Evolutionary conservation across 2,329 filamentous ascomycete species (phyloP), one percentile per base, ranked within the genome.

Genomic region (Colletotrichum lini): DNA sequence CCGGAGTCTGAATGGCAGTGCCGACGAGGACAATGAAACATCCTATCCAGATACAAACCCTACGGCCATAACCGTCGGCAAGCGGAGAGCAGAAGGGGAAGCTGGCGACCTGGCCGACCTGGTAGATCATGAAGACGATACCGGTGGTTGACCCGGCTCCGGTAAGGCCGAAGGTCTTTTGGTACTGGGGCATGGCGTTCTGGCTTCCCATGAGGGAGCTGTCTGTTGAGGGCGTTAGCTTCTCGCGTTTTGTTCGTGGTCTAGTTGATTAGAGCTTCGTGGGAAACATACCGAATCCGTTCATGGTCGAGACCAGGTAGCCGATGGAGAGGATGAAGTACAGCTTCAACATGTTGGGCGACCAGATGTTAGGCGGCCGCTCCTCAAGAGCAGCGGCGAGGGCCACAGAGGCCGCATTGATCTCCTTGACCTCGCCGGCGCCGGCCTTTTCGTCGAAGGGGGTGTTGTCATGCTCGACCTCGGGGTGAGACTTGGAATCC

Each of bases 1-100:
- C 73, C 1, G 76, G 71, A 0, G 75, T 70, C 74, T 87, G 84
- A 23, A 89, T 75, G 62, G 85, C 82, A 2, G 84, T 84, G 13
- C 86, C 86, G 50, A 86, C 52, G 42, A 87, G 78, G 67, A 88
- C 85, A 72, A 86, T 81, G 4, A 83, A 70, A 65, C 82, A 84
- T 9, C 86, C 87, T 50, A 85, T 80, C 62, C 87, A 86, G 79
- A 88, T 88, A 50, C 85, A 85, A 68, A 84, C 73, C 26, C 85
- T 81, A 66, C 88, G 83, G 54, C 88, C 88, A 77, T 81, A 86
- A 8, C 80, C 78, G 76, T 88, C 88, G 40, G 84, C 82, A 10
- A 84, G 77, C 40, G 87, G 79, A 40, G 83, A 83, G 65, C 84
- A 84, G 74, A 88, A 86, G 2, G 84, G 84, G 59, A 85, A 84